phyloP scores from a whole-genome alignment of 2,329 filamentous ascomycete genomes.

The Aspergillus latus region DNA sequence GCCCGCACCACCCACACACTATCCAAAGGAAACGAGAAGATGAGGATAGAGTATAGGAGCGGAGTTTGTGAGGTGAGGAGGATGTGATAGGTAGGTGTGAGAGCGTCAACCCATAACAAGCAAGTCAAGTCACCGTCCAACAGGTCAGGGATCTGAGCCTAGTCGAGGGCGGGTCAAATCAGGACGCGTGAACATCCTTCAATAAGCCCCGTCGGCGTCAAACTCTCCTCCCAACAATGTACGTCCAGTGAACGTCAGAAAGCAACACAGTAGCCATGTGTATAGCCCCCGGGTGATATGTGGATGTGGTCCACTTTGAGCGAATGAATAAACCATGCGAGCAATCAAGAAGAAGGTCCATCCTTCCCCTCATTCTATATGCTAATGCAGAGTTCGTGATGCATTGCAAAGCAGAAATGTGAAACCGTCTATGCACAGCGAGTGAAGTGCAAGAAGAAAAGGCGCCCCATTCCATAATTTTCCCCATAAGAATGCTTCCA shows the following conservation, averaged over 20 bases:
- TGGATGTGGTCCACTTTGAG: conserved; percentile 6
- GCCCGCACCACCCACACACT: conserved; percentile 4
- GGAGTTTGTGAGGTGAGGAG: neutral
- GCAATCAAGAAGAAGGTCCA: conserved; percentile 15
- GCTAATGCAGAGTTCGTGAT: conserved; percentile 35
- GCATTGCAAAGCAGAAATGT: conserved; percentile 25
- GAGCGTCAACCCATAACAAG: conserved; percentile 11
- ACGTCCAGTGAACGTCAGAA: conserved; percentile 9
- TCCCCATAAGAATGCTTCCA: conserved; percentile 26
- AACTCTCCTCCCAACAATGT: neutral
- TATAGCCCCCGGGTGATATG: conserved; percentile 5
- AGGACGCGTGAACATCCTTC: neutral
- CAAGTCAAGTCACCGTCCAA: neutral
- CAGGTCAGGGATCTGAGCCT: neutral
- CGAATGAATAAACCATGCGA: conserved; percentile 13
- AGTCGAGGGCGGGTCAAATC: neutral
- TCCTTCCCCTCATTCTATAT: conserved; percentile 31
- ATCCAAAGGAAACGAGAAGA: conserved; percentile 1
- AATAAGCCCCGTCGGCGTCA: neutral
- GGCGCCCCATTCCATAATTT: conserved; percentile 32
- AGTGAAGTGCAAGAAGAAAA: conserved; percentile 37
- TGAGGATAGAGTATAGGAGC: neutral
- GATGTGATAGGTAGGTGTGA: neutral
- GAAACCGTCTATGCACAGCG: conserved; percentile 38
- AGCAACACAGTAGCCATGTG: conserved; percentile 4